These are phyloP conservation scores for Penicillium corylophilum DNA, from an alignment of 2,329 filamentous ascomycete genomes.

Conservation along the genomic window DNA sequence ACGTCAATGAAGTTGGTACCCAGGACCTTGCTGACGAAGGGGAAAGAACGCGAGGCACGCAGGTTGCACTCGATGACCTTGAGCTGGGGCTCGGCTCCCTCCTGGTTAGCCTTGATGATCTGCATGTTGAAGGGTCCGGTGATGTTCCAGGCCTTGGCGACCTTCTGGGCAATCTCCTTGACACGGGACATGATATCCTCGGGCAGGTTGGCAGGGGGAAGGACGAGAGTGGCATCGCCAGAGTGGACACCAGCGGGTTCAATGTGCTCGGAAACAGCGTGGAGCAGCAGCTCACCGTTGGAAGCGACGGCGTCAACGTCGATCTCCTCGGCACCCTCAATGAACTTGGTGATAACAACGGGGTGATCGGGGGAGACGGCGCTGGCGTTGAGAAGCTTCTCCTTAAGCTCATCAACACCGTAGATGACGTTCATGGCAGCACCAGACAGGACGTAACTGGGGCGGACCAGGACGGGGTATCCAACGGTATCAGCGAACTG, in stretches of 20 bases:
- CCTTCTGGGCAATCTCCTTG: slow-evolving; percentile 94
- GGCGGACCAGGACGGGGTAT: slow-evolving; percentile 93
- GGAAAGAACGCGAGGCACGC: slow-evolving; percentile 94
- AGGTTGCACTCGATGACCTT: slow-evolving; percentile 99
- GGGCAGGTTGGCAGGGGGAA: slow-evolving; percentile 81
- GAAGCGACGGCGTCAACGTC: slow-evolving; percentile 93
- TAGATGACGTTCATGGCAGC: slow-evolving; percentile 98
- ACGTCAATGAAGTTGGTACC: slow-evolving; percentile 96
- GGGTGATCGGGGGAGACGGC: slow-evolving; percentile 94
- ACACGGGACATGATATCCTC: slow-evolving; percentile 75
- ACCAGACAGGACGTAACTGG: slow-evolving; percentile 92
- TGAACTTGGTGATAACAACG: slow-evolving; percentile 97
- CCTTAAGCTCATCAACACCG: slow-evolving; percentile 82
- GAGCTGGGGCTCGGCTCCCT: slow-evolving; percentile 71
- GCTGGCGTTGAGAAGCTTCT: slow-evolving; percentile 88
- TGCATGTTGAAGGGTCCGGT: slow-evolving; percentile 99
- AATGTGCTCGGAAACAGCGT: slow-evolving; percentile 92
- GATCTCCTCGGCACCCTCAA: slow-evolving; percentile 93
- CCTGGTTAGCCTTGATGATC: slow-evolving; percentile 87
- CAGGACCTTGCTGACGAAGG: slow-evolving; percentile 95
- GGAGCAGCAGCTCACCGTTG: slow-evolving; percentile 79
- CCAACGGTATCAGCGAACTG: slow-evolving; percentile 79
- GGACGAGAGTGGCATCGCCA: slow-evolving; percentile 89
- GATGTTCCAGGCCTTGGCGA: slow-evolving; percentile 94
- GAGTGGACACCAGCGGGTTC: slow-evolving; percentile 98